phyloP scores from a whole-genome alignment of 208 protist genomes.

The Leptomonas pyrrhocoris region DNA sequence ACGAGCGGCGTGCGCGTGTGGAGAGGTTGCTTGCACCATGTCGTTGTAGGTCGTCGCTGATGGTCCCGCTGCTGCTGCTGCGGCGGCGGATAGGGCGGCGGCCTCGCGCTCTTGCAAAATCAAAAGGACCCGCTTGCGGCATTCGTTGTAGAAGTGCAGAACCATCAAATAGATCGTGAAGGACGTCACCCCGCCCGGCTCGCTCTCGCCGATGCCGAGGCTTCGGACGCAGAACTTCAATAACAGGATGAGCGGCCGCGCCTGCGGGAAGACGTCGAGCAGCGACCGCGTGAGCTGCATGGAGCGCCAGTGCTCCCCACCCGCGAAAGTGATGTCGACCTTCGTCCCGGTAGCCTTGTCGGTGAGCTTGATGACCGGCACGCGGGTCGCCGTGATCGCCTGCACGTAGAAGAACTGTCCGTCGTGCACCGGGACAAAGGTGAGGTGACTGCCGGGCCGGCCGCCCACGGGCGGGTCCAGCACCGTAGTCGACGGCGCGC shows the following conservation, averaged over 20 bases:
- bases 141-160: slow-evolving; percentile 82
- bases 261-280: slow-evolving; percentile 60
- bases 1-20: not conserved
- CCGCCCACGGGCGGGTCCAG: not conserved
- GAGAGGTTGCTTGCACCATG: not conserved
- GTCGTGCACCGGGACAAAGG: slow-evolving; percentile 57
- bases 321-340: slow-evolving; percentile 86
- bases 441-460: slow-evolving; percentile 17
- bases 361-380: slow-evolving; percentile 85
- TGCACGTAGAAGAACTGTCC: slow-evolving; percentile 74
- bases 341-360: slow-evolving; percentile 65
- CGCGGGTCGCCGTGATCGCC: slow-evolving; percentile 75
- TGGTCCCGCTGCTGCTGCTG: not conserved
- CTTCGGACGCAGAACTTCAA: slow-evolving; percentile 81
- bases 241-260: slow-evolving; percentile 76
- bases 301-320: slow-evolving; percentile 85
- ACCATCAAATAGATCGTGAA: slow-evolving; percentile 90
- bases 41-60: not conserved
- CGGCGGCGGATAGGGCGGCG: slow-evolving; percentile 9
- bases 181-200: slow-evolving; percentile 78
- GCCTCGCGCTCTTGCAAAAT: slow-evolving; percentile 41
- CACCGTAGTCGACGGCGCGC: not conserved
- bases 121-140: slow-evolving; percentile 36
- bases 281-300: slow-evolving; percentile 80
- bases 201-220: slow-evolving; percentile 66